Conservation (phyloP, 371 early-diverging fungal species). For the Gilbertella persicaria region DNA sequence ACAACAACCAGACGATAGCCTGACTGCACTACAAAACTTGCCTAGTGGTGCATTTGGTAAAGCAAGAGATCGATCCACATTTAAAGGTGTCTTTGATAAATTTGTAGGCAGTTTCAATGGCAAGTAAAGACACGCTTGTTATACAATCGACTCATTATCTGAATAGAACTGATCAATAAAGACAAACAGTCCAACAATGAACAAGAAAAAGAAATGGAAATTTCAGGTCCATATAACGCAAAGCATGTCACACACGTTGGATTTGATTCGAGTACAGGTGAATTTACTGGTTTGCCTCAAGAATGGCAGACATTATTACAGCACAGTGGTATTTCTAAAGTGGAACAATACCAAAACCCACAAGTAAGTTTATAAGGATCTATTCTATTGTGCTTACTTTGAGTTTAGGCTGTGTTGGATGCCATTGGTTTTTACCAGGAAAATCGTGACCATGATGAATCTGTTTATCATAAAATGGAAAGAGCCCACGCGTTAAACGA, state of each 20-base stretch:
- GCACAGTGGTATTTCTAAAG: conserved; percentile 92
- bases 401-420: conserved; percentile 81
- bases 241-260: conserved; percentile 96
- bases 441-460: conserved; percentile 60
- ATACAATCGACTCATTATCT: background rate
- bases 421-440: conserved; percentile 93
- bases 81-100: conserved; percentile 71
- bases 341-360: conserved; percentile 93
- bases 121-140: conserved; percentile 19
- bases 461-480: conserved; percentile 91
- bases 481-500: conserved; percentile 47
- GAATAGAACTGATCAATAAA: conserved; percentile 61
- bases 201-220: conserved; percentile 77
- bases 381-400: background rate
- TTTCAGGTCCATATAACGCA: conserved; percentile 95
- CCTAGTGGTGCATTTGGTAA: conserved; percentile 35
- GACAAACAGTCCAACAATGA: conserved; percentile 38
- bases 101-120: conserved; percentile 63
- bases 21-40: conserved; percentile 23
- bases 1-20: conserved; percentile 8
- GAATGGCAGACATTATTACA: conserved; percentile 92
- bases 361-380: conserved; percentile 53
- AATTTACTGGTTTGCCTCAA: conserved; percentile 92
- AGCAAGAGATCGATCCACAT: conserved; percentile 50
- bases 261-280: conserved; percentile 88